Percentiles rank a stretch among this genome's conserved stretches.
phyloP scores from a whole-genome alignment of 2,329 filamentous ascomycete genomes.

The Trichocomaceae sp. region DNA sequence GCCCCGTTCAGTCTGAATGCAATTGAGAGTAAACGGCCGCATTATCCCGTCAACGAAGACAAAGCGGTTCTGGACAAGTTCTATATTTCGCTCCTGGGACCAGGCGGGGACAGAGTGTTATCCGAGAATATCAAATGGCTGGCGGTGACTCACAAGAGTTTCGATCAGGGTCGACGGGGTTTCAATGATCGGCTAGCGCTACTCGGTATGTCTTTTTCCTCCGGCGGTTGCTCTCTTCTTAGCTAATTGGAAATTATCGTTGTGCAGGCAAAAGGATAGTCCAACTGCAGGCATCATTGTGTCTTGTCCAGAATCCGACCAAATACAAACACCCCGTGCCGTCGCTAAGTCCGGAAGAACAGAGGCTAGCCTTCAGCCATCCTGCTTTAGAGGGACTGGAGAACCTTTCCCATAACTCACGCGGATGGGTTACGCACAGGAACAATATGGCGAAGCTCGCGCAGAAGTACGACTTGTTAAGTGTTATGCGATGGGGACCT shows the following conservation, averaged over 20 bases:
- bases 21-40: slow-evolving; percentile 25
- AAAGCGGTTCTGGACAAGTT: slow-evolving; percentile 67
- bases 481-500: slow-evolving; percentile 84
- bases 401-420: slow-evolving; percentile 59
- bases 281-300: slow-evolving; percentile 59
- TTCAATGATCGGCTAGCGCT: slow-evolving; percentile 93
- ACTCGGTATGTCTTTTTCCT: slow-evolving; percentile 54
- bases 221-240: background rate
- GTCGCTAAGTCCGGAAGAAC: slow-evolving; percentile 41
- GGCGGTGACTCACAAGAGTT: slow-evolving; percentile 95
- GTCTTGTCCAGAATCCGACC: slow-evolving; percentile 48
- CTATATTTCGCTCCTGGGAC: slow-evolving; percentile 70
- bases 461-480: slow-evolving; percentile 60
- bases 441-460: slow-evolving; percentile 63
- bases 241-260: background rate
- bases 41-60: slow-evolving; percentile 66
- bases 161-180: slow-evolving; percentile 86
- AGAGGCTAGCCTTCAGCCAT: slow-evolving; percentile 62
- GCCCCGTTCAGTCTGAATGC: slow-evolving; percentile 50
- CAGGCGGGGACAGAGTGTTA: slow-evolving; percentile 64
- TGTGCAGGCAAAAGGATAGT: slow-evolving; percentile 55
- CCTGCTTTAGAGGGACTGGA: slow-evolving; percentile 65
- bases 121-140: slow-evolving; percentile 94
- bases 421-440: slow-evolving; percentile 57
- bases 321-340: slow-evolving; percentile 24